Conservation (phyloP, 306 rosid genomes). For the Trifolium dubium region DNA sequence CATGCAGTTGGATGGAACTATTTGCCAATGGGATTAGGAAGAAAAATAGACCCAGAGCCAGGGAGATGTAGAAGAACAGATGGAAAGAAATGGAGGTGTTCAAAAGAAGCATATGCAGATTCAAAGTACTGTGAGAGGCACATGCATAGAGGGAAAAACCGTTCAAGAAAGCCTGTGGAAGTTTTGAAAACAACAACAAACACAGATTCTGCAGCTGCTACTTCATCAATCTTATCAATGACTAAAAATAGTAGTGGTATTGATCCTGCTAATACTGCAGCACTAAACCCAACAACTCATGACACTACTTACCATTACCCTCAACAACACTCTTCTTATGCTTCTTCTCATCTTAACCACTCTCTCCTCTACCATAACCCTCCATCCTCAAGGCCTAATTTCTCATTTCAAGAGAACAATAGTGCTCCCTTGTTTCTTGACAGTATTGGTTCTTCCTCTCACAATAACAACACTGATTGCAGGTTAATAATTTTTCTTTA, state of each 20-base stretch:
- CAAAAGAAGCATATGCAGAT: conserved; percentile 92
- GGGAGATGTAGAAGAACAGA: conserved; percentile 99
- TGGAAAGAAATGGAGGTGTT: conserved; percentile 98
- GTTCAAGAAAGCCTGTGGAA: conserved; percentile 99
- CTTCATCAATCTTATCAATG: conserved; percentile 54
- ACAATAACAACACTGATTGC: conserved; percentile 56
- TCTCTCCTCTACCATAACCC: conserved; percentile 49
- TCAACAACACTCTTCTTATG: conserved; percentile 34
- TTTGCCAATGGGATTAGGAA: conserved; percentile 86
- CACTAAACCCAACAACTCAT: conserved; percentile 53
- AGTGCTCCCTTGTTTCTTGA: conserved; percentile 66
- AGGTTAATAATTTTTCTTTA: conserved; percentile 52
- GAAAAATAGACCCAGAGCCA: conserved; percentile 97
- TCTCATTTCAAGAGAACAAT: conserved; percentile 65
- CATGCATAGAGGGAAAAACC: conserved; percentile 99
- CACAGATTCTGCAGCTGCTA: conserved; percentile 40
- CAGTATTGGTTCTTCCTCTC: conserved; percentile 55
- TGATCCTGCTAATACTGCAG: conserved; percentile 28
- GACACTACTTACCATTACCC: conserved; percentile 41
- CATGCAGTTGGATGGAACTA: conserved; percentile 94
- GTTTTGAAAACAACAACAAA: conserved; percentile 57
- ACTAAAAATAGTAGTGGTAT: conserved; percentile 41
- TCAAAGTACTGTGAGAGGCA: conserved; percentile 98
- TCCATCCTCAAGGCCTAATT: conserved; percentile 42
- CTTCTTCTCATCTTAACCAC: conserved; percentile 42